Base-by-base conservation (phyloP, 106 monocot genomes). In the Triglochin maritima region DNA sequence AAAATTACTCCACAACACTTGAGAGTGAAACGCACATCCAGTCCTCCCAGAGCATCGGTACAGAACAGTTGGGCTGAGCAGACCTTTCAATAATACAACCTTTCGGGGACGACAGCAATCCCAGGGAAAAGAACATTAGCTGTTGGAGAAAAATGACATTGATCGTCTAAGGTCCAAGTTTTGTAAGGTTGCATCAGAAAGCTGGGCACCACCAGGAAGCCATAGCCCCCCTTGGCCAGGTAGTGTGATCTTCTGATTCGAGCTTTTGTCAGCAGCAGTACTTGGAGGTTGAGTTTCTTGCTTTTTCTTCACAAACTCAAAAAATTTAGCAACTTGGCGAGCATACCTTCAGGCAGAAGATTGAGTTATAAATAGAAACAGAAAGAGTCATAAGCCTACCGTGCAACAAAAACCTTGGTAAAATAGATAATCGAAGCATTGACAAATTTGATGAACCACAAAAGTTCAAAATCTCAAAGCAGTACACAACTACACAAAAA, bases 261-360 rank as follows among this genome's bases (percentile, higher is more conserved):
- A 56, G 16, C 43, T 69, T 58, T 77, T 74, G 8, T 17, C 74
- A 44, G 65, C 44, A 17, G 5, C 45, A 41, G 45, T 42, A 48
- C 70, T 65, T 11, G 76, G 46, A 47, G 81, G 50, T 4, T 71
- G 47, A 66, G 62, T 74, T 52, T 84, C 88, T 60, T 89, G 78
- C 82, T 82, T 99, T 78, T 80, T 86, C 82, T 92, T 89, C 67
- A 99, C 92, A 80, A 99, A 99, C 57, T 86, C 80, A 16, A 99
- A 99, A 75, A 99, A 99, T 45, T 86, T 83, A 4, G 92, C 86
- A 53, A 99, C 98, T 84, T 99, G 98, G 6, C 80, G 80, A 15
- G 98, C 98, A 76, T 99, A 99, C 74, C 98, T 99, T 48, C 7
- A 75, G 12, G 3, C 9, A 7, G 29, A 43, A 12, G 10, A 55